Evolutionary conservation across 129 eudicot species (phyloP), one percentile per base, ranked within the genome.

Genomic region (Flaveria trinervia): DNA sequence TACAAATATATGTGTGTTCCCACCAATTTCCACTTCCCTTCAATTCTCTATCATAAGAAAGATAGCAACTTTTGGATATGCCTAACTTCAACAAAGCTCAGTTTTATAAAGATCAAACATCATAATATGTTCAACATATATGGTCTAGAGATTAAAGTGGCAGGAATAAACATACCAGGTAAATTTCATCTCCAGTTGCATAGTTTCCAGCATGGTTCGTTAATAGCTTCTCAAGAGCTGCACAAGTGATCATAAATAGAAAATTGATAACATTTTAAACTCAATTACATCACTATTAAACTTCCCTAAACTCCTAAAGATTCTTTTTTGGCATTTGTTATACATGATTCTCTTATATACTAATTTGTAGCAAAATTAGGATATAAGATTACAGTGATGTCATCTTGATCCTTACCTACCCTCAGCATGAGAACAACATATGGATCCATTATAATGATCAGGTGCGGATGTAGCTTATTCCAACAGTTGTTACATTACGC

Each of bases 181-280:
- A 86, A 86, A 84, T 78, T 79, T 91, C 92, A 81, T 91, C 93
- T 51, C 97, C 92, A 1, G 92, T 91, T 18, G 97, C 97, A 84
- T 86, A 91, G 65, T 81, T 88, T 73, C 97, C 92, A 74, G 92
- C 91, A 88, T 82, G 43, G 17, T 82, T 84, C 14, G 56, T 70
- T 76, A 91, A 59, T 13, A 91, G 88, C 80, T 91, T 86, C 86
- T 91, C 97, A 20, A 91, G 87, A 79, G 91, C 91, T 89, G 87
- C 73, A 86, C 16, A 62, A 74, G 68, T 71, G 33, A 51, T 30
- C 22, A 30, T 46, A 64, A 30, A 28, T 64, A 64, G 22, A 4
- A 64, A 30, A 14, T 64, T 64, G 46, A 12, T 64, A 64, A 30
- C n/a, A 25, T 61, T 22, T 12, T 61, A 3, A 61, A 13, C 43